A percentile compares a stretch with the other conserved stretches of the same genome.
Evolutionary conservation across 2,329 filamentous ascomycete species (phyloP).

Genomic region (Alternaria sp.): DNA sequence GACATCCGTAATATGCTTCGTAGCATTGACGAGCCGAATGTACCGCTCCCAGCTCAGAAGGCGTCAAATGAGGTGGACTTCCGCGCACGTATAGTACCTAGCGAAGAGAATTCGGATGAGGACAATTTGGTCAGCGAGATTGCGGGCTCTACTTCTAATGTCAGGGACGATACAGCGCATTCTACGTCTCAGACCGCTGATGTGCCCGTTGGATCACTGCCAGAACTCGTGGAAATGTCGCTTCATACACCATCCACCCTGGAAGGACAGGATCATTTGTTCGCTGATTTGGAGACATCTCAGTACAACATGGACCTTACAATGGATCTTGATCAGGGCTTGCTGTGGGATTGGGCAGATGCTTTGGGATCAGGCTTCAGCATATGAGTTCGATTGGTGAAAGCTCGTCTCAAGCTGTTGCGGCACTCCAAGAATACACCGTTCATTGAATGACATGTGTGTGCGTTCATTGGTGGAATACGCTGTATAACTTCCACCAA

Average conservation of each 20-base stretch:
- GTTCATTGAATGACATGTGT: no score
- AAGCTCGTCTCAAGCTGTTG: not conserved
- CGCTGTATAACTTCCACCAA: no score
- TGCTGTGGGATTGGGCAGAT: slow-evolving; percentile 21
- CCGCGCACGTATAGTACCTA: slow-evolving; percentile 6
- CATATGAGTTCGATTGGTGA: not conserved
- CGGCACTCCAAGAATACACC: no score
- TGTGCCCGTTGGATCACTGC: no score
- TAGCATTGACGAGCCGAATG: slow-evolving; percentile 17
- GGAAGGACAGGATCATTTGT: not conserved
- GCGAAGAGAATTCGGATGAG: slow-evolving; percentile 10
- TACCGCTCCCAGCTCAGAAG: slow-evolving; percentile 14
- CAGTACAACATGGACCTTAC: slow-evolving; percentile 6
- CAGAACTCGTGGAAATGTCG: not conserved
- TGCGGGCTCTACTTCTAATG: not conserved
- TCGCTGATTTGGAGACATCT: slow-evolving; percentile 6
- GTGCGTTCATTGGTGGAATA: no score
- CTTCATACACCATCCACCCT: not conserved
- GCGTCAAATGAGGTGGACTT: slow-evolving; percentile 17
- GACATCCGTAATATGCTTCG: slow-evolving; percentile 24
- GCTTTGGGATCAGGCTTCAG: slow-evolving; percentile 12
- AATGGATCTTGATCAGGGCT: slow-evolving; percentile 1
- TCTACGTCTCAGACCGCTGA: no score
- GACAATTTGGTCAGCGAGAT: not conserved
- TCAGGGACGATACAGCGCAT: not conserved